phyloP scores from a whole-genome alignment of 2,329 filamentous ascomycete genomes.

The Ramularia endophylla region DNA sequence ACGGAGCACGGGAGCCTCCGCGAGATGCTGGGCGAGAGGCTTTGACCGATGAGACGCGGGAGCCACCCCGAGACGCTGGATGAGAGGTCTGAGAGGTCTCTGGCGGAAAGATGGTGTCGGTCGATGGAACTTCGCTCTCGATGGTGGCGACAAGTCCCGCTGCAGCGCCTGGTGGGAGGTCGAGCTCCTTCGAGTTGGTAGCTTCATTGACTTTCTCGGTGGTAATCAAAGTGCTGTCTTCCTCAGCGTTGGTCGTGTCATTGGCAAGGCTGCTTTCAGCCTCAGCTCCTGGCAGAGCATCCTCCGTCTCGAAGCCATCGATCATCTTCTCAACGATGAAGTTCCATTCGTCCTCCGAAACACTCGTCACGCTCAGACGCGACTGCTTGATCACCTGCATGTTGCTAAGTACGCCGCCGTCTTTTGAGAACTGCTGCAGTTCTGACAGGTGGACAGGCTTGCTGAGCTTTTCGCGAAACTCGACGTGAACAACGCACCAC shows the following conservation, averaged over 20 bases:
- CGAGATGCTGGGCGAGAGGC: slow-evolving; percentile 6
- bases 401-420: slow-evolving; percentile 44
- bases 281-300: slow-evolving; percentile 4
- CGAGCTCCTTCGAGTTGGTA: slow-evolving; percentile 28
- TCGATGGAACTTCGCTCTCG: slow-evolving; percentile 8
- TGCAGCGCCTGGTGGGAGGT: slow-evolving; percentile 4
- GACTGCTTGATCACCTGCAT: slow-evolving; percentile 81
- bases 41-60: slow-evolving; percentile 7
- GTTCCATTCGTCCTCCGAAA: slow-evolving; percentile 59
- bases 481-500: slow-evolving; percentile 87
- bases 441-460: slow-evolving; percentile 63
- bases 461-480: slow-evolving; percentile 76
- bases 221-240: slow-evolving; percentile 8
- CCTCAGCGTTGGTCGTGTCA: slow-evolving; percentile 1
- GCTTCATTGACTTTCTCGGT: no score
- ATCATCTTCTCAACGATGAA: slow-evolving; percentile 46
- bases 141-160: not conserved
- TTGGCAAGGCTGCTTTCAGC: slow-evolving; percentile 1
- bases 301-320: slow-evolving; percentile 21
- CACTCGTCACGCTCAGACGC: slow-evolving; percentile 73
- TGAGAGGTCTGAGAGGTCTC: slow-evolving; percentile 12
- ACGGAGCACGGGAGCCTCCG: slow-evolving; percentile 7
- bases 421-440: slow-evolving; percentile 54
- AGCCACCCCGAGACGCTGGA: slow-evolving; percentile 12
- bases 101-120: slow-evolving; percentile 11